Conservation (phyloP, 192 early-diverging fungal species). For the Linderina pennispora region DNA sequence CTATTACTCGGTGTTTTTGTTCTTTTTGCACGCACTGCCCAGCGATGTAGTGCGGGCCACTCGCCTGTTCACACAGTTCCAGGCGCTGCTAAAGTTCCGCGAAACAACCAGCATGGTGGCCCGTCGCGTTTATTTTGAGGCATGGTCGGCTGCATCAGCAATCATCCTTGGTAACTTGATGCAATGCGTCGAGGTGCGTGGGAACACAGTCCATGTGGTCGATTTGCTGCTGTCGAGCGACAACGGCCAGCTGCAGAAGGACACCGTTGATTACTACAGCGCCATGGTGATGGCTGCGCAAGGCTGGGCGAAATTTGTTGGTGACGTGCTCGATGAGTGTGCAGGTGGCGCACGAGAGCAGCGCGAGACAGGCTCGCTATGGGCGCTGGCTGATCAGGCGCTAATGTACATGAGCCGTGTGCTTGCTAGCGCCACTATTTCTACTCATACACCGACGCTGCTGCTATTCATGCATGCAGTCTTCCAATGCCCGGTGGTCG, state of each 20-base stretch:
- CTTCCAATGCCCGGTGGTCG: constrained; percentile 3
- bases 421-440: constrained; percentile 15
- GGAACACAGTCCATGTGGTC: constrained; percentile 1
- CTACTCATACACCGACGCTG: constrained; percentile 14
- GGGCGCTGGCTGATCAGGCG: constrained; percentile 26
- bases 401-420: constrained; percentile 36
- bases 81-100: constrained; percentile 34
- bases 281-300: constrained; percentile 18
- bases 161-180: constrained; percentile 17
- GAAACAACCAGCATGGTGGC: constrained; percentile 31
- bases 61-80: constrained; percentile 36
- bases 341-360: constrained; percentile 1
- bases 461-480: constrained; percentile 20
- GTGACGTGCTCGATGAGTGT: constrained; percentile 9
- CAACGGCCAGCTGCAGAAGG: not conserved
- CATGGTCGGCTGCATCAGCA: constrained; percentile 34
- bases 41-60: constrained; percentile 27
- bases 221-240: constrained; percentile 1
- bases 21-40: constrained; percentile 45
- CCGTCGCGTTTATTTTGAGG: constrained; percentile 45
- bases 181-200: constrained; percentile 4
- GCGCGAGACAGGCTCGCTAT: constrained; percentile 2
- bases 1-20: constrained; percentile 44
- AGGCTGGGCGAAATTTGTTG: constrained; percentile 29
- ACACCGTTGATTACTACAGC: constrained; percentile 15